phyloP scores from a whole-genome alignment of 2,329 filamentous ascomycete genomes.

The Myotisia sp. region DNA sequence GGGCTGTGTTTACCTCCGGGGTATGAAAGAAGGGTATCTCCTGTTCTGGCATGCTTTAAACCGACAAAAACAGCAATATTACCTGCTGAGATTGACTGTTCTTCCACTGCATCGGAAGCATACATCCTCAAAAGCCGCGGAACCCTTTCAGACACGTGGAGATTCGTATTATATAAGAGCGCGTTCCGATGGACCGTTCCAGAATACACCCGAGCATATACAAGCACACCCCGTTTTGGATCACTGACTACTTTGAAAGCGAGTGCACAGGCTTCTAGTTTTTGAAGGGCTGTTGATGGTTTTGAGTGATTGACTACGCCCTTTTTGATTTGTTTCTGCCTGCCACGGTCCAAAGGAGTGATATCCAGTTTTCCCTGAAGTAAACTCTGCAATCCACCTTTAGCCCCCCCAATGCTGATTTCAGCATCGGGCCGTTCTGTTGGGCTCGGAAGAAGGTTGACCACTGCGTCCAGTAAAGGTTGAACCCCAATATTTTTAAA shows the following conservation, averaged over 20 bases:
- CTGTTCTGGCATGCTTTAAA: constrained; percentile 79
- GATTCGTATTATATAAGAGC: constrained; percentile 73
- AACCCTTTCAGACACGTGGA: constrained; percentile 63
- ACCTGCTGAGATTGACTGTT: constrained; percentile 63
- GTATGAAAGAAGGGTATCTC: constrained; percentile 76
- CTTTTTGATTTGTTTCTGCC: constrained; percentile 32
- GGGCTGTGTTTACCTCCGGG: constrained; percentile 49
- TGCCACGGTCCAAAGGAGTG: constrained; percentile 20
- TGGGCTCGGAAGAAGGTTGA: constrained; percentile 75
- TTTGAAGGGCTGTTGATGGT: constrained; percentile 33
- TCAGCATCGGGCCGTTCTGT: constrained; percentile 65
- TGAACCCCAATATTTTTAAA: constrained; percentile 91
- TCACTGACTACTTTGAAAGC: constrained; percentile 94
- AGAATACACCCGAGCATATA: constrained; percentile 85
- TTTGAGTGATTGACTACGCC: constrained; percentile 32
- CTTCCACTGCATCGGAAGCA: constrained; percentile 71
- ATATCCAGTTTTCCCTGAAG: constrained; percentile 34
- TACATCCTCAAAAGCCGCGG: constrained; percentile 79
- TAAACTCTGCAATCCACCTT: constrained; percentile 40
- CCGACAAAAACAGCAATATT: constrained; percentile 91
- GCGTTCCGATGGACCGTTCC: constrained; percentile 62
- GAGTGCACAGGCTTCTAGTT: constrained; percentile 54
- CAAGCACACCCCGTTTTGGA: constrained; percentile 67
- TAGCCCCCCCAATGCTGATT: constrained; percentile 50
- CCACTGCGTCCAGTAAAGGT: constrained; percentile 73